Conservation (phyloP, 148 eudicot genomes). For the Rhododendron griersonianum region DNA sequence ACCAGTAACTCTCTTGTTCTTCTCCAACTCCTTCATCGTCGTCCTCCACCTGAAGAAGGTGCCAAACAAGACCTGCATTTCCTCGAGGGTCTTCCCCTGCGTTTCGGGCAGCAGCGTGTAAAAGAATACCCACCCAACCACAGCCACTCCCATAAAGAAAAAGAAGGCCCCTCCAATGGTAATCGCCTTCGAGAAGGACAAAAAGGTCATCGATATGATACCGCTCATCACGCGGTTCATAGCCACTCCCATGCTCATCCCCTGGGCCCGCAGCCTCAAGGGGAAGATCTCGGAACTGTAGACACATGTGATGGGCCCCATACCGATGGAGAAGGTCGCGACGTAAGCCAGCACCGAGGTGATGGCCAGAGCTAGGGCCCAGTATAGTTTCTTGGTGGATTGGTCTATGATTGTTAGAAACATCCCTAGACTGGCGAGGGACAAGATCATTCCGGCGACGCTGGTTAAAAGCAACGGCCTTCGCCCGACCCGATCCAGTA, state of each 20-base stretch:
- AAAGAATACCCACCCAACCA: conserved; percentile 48
- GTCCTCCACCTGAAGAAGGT: conserved; percentile 39
- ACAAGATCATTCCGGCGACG: conserved; percentile 20
- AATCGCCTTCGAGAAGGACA: conserved; percentile 44
- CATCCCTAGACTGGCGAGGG: neutral
- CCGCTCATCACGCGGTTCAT: conserved; percentile 58
- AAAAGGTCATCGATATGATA: conserved; percentile 50
- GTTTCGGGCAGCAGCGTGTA: conserved; percentile 65
- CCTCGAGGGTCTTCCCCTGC: conserved; percentile 57
- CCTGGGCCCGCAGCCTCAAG: conserved; percentile 49
- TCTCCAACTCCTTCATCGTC: conserved; percentile 13
- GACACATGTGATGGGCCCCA: conserved; percentile 31
- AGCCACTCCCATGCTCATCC: conserved; percentile 46
- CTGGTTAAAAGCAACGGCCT: conserved; percentile 28
- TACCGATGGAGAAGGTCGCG: neutral
- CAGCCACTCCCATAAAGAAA: conserved; percentile 45
- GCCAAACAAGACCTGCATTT: conserved; percentile 56
- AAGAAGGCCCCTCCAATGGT: conserved; percentile 68
- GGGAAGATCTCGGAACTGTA: conserved; percentile 22
- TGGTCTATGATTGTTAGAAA: neutral
- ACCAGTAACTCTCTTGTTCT: neutral
- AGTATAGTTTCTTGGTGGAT: neutral
- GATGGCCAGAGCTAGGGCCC: neutral
- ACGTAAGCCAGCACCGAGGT: neutral
- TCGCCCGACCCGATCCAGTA: conserved; percentile 30